These are phyloP conservation scores for Pneumocystis oryctolagi DNA, from an alignment of 1,139 yeast genomes.

Conservation along the genomic window DNA sequence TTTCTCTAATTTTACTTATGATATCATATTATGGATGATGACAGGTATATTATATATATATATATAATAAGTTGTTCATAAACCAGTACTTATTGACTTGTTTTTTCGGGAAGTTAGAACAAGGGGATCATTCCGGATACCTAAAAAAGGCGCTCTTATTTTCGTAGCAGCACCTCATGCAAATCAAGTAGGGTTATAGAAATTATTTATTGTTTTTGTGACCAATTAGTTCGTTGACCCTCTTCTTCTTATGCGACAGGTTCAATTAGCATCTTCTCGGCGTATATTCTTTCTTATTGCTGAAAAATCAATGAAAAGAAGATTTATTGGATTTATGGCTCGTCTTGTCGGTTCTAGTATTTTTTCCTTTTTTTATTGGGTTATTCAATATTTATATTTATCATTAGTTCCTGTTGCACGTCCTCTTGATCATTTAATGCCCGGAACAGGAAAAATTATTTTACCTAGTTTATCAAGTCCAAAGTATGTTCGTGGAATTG, in stretches of 20 bases:
- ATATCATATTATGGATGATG: background rate
- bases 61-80: no score
- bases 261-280: constrained; percentile 52
- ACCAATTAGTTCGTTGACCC: constrained; percentile 62
- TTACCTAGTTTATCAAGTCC: constrained; percentile 34
- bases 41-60: background rate
- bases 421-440: constrained; percentile 66
- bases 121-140: constrained; percentile 80
- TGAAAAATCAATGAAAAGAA: constrained; percentile 54
- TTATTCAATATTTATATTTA: constrained; percentile 3
- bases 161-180: constrained; percentile 98
- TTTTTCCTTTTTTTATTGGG: background rate
- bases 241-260: constrained; percentile 66
- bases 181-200: constrained; percentile 37
- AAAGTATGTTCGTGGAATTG: constrained; percentile 43
- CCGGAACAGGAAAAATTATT: constrained; percentile 48
- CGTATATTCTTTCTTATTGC: constrained; percentile 80
- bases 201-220: background rate
- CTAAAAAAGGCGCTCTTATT: constrained; percentile 70
- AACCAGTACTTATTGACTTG: constrained; percentile 32
- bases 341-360: constrained; percentile 34
- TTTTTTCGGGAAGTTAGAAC: constrained; percentile 85
- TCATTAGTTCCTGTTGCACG: constrained; percentile 79
- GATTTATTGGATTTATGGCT: constrained; percentile 61
- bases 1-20: background rate